Base-by-base conservation (phyloP, 2,329 filamentous ascomycete genomes). In the Phialemonium atrogriseum region DNA sequence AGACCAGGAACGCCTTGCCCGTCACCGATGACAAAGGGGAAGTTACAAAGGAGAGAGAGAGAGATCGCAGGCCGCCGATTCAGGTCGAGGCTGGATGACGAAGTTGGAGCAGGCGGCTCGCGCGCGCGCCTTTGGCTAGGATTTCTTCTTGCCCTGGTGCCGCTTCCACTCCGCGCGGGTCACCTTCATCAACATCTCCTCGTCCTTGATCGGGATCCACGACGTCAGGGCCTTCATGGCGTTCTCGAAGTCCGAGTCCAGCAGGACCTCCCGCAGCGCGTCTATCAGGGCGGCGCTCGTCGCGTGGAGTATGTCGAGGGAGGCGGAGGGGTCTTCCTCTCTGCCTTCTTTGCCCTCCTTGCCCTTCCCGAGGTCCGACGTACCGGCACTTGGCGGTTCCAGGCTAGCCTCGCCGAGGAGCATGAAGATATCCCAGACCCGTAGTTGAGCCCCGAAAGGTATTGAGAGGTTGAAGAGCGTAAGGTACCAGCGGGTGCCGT, bases 371-470 rank as follows among this genome's bases (percentile, higher is more conserved):
- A 20, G 17, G 17, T 51, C 13, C 2, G 27, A 26, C 17, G 34
- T 39, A 35, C n/a, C 13, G 11, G 22, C 21, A 10, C 15, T 11
- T 10, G 22, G 14, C 10, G 20, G 20, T 13, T 26, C 27, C 25
- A 69, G 64, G n/a, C 77, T 66, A 8, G 71, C 68, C 45, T 89
- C 85, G 27, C 89, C 91, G 10, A 96, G 73, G 10, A 98, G 75
- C 73, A 98, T 86, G 59, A 96, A 96, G 2, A 95, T 84, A 51
- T 98, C 91, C 91, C 91, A 98, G 11, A 98, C 83, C 29, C 91
- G 82, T 21, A 98, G 77, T 56, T 96, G 91, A 4, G 89, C 88
- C 0, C 85, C 73, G 48, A 96, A 98, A 0, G 91, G 91, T 31
- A 98, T 84, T 11, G 86, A 93, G 50, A 96, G 82, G 58, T 96